Evolutionary conservation across 805 yeast species (phyloP).

Genomic region (Lipomyces starkeyi): DNA sequence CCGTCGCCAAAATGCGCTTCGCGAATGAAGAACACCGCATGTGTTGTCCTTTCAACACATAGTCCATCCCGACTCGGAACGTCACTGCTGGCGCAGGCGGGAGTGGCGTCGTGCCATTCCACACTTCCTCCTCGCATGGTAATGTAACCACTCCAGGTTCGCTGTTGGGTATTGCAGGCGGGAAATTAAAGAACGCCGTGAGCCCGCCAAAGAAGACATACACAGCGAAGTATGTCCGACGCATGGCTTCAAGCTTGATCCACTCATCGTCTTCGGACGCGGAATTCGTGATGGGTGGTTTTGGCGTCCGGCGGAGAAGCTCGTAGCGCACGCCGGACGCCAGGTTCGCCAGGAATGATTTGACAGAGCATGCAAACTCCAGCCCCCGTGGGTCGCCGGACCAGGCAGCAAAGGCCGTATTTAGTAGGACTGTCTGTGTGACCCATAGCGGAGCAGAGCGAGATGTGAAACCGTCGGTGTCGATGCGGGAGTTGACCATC

Average conservation of each 20-base stretch:
- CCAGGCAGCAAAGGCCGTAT: conserved; percentile 44
- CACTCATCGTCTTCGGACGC: conserved; percentile 40
- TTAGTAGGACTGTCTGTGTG: conserved; percentile 42
- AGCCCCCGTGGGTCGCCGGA: conserved; percentile 44
- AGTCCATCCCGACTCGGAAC: conserved; percentile 37
- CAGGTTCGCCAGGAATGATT: conserved; percentile 39
- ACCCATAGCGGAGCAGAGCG: conserved; percentile 43
- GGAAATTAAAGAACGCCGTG: conserved; percentile 43
- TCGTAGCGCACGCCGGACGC: conserved; percentile 30
- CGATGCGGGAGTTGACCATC: conserved; percentile 41
- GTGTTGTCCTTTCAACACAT: conserved; percentile 24
- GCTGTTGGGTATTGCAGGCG: conserved; percentile 39
- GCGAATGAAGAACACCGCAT: conserved; percentile 37
- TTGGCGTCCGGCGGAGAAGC: conserved; percentile 22
- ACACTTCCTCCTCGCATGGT: conserved; percentile 46
- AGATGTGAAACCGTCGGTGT: conserved; percentile 41
- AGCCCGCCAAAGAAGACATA: conserved; percentile 43
- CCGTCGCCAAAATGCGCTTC: conserved; percentile 41
- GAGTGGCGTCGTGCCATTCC: conserved; percentile 42
- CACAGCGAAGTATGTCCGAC: conserved; percentile 45
- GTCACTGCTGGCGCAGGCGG: conserved; percentile 22
- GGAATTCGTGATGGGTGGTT: conserved; percentile 20
- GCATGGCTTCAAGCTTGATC: conserved; percentile 43
- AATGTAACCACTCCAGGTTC: conserved; percentile 36
- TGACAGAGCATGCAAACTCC: conserved; percentile 42